A percentile compares a stretch with the other conserved stretches of the same genome.
Conservation (phyloP, 345 rosid species). For the Eucalyptus albens region DNA sequence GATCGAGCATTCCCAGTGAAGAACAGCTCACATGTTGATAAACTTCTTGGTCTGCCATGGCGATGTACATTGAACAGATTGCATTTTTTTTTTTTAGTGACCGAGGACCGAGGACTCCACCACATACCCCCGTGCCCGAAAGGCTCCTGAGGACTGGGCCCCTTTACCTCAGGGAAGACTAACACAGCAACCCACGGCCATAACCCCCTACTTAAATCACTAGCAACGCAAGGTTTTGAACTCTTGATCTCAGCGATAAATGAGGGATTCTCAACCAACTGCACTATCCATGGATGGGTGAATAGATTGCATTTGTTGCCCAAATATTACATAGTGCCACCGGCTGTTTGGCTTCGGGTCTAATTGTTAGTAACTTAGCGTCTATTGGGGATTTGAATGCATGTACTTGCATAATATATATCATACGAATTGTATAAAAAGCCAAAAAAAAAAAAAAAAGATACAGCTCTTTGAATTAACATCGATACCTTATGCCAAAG, state of each 20-base stretch:
- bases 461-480: no score
- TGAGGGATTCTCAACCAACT: no score
- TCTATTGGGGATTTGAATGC: background rate
- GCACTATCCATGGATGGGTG: background rate
- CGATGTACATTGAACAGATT: background rate
- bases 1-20: background rate
- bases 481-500: background rate
- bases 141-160: no score
- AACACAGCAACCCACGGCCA: no score
- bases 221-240: no score
- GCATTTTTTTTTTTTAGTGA: no score
- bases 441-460: no score
- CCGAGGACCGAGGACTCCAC: no score
- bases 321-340: background rate
- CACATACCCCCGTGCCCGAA: no score
- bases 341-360: background rate
- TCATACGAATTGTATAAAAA: background rate
- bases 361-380: background rate
- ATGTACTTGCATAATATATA: background rate
- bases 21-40: background rate
- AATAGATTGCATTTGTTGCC: background rate
- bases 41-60: background rate
- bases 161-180: no score
- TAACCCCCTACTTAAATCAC: no score
- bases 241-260: fast-evolving